Evolutionary conservation across 2,329 filamentous ascomycete genomes (phyloP).

Genomic region (Fusarium lateritium): DNA sequence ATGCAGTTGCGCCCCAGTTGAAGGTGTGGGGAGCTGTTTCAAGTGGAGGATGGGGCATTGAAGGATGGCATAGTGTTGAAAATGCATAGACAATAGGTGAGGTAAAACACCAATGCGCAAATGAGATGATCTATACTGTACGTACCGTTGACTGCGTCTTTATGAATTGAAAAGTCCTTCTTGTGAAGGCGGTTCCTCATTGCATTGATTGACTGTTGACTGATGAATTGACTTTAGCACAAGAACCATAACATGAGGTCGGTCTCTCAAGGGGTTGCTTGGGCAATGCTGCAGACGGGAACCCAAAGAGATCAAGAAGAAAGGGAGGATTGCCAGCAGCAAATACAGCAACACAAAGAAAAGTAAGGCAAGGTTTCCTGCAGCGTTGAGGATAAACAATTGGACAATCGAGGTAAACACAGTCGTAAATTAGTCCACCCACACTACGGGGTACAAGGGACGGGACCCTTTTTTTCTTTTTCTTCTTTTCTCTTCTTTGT

Average conservation of each 20-base stretch:
- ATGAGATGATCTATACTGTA: conserved; percentile 1
- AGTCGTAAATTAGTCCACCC: conserved; percentile 7
- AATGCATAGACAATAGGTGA: conserved; percentile 25
- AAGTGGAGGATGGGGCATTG: conserved; percentile 38
- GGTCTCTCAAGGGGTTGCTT: conserved; percentile 24
- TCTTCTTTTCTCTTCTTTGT: conserved; percentile 12
- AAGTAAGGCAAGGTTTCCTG: conserved; percentile 12
- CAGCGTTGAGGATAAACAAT: conserved; percentile 11
- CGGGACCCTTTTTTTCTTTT: not conserved
- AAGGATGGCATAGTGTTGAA: conserved; percentile 5
- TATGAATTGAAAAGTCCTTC: conserved; percentile 55
- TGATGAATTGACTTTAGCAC: conserved; percentile 3
- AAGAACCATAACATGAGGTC: not conserved
- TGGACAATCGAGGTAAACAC: conserved; percentile 26
- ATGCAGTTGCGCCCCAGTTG: conserved; percentile 36
- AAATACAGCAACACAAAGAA: not conserved
- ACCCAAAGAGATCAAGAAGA: not conserved
- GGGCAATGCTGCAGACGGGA: conserved; percentile 11
- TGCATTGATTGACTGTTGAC: conserved; percentile 15
- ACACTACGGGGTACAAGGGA: conserved; percentile 8
- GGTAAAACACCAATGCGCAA: not conserved
- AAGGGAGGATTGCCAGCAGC: conserved; percentile 9
- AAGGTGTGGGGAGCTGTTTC: conserved; percentile 47
- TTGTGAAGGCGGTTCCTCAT: conserved; percentile 55
- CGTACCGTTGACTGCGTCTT: conserved; percentile 50